Evolutionary conservation across 169 alveolate genomes (phyloP).

Genomic region (Hepatocystis sp.): DNA sequence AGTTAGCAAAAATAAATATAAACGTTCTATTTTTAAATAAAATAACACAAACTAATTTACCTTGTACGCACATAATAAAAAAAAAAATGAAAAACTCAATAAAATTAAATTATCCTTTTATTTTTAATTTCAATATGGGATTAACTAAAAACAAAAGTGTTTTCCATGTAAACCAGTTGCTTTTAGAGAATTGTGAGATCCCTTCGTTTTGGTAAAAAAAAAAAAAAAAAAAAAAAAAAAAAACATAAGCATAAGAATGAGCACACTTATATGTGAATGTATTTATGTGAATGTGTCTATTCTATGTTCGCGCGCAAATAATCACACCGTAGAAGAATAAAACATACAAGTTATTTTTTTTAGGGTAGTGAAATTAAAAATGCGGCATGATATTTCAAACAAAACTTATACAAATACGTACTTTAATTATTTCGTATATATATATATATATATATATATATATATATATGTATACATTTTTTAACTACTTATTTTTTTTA

Average conservation of each 20-base stretch:
- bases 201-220: constrained; percentile 43
- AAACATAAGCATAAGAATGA: background rate
- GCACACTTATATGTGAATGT: too few relatives aligned
- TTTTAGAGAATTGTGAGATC: constrained; percentile 20
- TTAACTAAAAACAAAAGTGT: constrained; percentile 18
- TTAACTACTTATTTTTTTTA: too few relatives aligned
- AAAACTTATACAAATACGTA: too few relatives aligned
- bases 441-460: background rate
- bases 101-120: constrained; percentile 44
- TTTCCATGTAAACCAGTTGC: constrained; percentile 2
- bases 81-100: constrained; percentile 48
- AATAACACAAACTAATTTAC: constrained; percentile 26
- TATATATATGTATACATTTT: background rate
- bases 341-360: too few relatives aligned
- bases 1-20: constrained; percentile 42
- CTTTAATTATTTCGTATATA: background rate
- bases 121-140: constrained; percentile 38
- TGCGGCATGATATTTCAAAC: too few relatives aligned
- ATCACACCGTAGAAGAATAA: too few relatives aligned
- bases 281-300: too few relatives aligned
- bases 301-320: too few relatives aligned
- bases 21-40: constrained; percentile 22
- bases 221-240: background rate
- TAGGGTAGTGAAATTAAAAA: too few relatives aligned
- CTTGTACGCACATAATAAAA: constrained; percentile 21